These are phyloP conservation scores for Mortierella sp. DNA, from an alignment of 371 early-diverging fungal genomes.

Conservation along the genomic window DNA sequence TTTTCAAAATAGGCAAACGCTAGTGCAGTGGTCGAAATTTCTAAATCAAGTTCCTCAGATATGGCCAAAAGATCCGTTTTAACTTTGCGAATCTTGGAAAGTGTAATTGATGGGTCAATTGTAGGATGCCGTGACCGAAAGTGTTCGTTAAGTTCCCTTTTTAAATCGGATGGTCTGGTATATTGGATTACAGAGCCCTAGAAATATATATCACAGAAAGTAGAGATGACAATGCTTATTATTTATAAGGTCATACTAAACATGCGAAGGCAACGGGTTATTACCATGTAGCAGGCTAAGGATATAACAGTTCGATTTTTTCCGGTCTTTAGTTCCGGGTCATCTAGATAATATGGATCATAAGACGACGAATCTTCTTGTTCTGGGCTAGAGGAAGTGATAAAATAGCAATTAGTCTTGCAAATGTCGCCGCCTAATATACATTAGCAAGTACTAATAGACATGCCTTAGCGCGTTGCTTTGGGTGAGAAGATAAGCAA, in stretches of 20 bases:
- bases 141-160: conserved; percentile 81
- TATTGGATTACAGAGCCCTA: conserved; percentile 79
- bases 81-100: conserved; percentile 83
- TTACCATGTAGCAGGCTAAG: conserved; percentile 72
- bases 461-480: conserved; percentile 46
- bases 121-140: conserved; percentile 83
- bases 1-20: conserved; percentile 96
- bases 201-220: background rate
- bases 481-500: conserved; percentile 43
- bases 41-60: conserved; percentile 73
- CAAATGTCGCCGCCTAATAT: background rate
- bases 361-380: conserved; percentile 57
- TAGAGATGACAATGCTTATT: too few relatives aligned
- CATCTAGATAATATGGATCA: conserved; percentile 72
- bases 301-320: conserved; percentile 73
- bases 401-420: background rate
- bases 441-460: background rate
- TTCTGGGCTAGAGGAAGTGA: conserved; percentile 29
- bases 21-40: conserved; percentile 91
- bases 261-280: background rate
- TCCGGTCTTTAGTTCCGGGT: conserved; percentile 75
- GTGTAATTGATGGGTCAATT: conserved; percentile 77
- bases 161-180: conserved; percentile 69
- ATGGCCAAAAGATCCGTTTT: conserved; percentile 75
- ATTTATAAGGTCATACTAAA: too few relatives aligned